Evolutionary conservation across 1,139 yeast genomes (phyloP), one percentile per base, ranked within the genome.

Genomic region (Nakaseomyces kungkrabaensis): DNA sequence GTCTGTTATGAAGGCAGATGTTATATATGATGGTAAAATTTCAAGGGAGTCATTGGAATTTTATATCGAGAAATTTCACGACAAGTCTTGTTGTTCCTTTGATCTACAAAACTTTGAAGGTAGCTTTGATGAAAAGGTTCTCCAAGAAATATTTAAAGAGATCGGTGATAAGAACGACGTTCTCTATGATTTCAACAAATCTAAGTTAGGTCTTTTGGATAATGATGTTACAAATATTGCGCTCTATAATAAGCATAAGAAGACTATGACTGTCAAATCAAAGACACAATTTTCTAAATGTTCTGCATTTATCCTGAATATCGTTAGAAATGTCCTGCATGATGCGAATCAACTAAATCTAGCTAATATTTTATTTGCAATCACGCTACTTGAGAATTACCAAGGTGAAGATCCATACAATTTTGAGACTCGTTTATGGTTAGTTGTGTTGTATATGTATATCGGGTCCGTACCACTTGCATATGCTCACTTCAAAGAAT

Each of bases 371-470:
- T 34, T 63, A 11, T 52, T 60, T 9, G 52, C 57, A 1, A 37
- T 65, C 25, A 49, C 62, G 3, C 34, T 64, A 1, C 44, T 65
- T 31, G 68, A 64, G 47, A 59, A 58, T 25, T 64, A 63, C 50
- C 67, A 63, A 51, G 47, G 25, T 6, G 52, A 55, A 27, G 68
- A 63, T 46, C 59, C 58, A 8, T 54, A 59, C 46, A 65, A 65
- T 41, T 63, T 54, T 46, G 64, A 61, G 22, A 62, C 65, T 11
- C 49, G 55, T 8, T 51, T 60, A 5, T 86, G 95, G 92, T 70
- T 89, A 43, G 73, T 86, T 49, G 75, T 79, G 38, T 64, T 88
- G 4, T 85, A 86, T 63, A 71, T 78, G 13, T 68, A 75, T 37
- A 62, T 88, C 9, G 88, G 89, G 45, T 72, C 81, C 9, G 72